These are phyloP conservation scores for Papilionanthe hybrid DNA, from an alignment of 116 monocot species.

Conservation along the genomic window DNA sequence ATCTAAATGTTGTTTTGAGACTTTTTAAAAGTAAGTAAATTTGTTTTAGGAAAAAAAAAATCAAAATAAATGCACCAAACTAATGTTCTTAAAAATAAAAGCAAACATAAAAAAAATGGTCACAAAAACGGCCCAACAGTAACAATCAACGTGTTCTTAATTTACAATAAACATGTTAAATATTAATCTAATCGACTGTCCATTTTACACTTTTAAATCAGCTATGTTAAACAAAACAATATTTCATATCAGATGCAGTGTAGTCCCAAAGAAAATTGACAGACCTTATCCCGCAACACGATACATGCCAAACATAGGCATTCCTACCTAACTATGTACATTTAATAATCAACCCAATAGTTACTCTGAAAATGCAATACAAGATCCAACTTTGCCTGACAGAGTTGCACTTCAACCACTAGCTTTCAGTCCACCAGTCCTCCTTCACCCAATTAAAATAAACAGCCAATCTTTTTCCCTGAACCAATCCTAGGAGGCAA, in stretches of 20 bases:
- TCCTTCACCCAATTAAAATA: not conserved
- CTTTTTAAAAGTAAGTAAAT: too few relatives aligned
- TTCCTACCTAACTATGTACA: not conserved
- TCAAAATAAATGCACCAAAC: too few relatives aligned
- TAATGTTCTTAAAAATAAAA: too few relatives aligned
- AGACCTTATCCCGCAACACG: not conserved
- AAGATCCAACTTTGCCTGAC: not conserved
- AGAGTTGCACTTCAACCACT: not conserved
- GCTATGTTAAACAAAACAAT: not conserved
- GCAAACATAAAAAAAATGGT: too few relatives aligned
- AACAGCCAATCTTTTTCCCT: not conserved
- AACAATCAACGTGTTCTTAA: not conserved
- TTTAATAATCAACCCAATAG: not conserved
- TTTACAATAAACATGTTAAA: not conserved
- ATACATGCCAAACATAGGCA: not conserved
- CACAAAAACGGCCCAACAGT: too few relatives aligned
- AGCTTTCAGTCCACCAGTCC: not conserved
- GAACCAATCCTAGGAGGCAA: not conserved
- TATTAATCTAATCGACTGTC: not conserved
- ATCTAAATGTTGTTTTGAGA: too few relatives aligned
- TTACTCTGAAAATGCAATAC: not conserved
- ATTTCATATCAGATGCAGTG: not conserved
- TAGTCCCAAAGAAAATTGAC: not conserved
- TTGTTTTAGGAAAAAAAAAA: too few relatives aligned
- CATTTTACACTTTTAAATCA: not conserved